A percentile compares a stretch with the other conserved stretches of the same genome.
Conservation (phyloP, 2,329 filamentous ascomycete species). For the Podosphaera xanthii region DNA sequence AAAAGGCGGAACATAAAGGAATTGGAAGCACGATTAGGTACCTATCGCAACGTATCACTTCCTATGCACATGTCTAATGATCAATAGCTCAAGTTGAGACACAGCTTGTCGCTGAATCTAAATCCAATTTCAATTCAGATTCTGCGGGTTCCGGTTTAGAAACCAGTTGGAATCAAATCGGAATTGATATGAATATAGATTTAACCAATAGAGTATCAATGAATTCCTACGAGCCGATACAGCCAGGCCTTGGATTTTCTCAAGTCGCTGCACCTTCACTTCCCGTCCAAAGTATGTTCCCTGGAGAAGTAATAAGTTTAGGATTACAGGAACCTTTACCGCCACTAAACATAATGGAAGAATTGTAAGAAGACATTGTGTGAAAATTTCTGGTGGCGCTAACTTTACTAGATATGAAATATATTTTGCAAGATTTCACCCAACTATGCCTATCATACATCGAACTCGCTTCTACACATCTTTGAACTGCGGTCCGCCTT, state of each 20-base stretch:
- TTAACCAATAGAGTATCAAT: constrained; percentile 7
- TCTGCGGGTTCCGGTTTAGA: constrained; percentile 2
- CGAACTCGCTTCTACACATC: constrained; percentile 50
- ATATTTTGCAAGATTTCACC: constrained; percentile 57
- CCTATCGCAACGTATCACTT: constrained; percentile 14
- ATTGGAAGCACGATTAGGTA: constrained; percentile 66
- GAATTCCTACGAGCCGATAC: constrained; percentile 6
- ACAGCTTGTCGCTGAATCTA: constrained; percentile 33
- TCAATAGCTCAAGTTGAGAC: constrained; percentile 65
- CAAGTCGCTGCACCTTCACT: constrained; percentile 1
- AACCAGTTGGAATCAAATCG: constrained; percentile 8
- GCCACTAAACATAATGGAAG: constrained; percentile 55
- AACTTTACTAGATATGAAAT: constrained; percentile 32
- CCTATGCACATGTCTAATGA: constrained; percentile 6
- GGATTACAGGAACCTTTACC: constrained; percentile 68
- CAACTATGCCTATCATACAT: constrained; percentile 56
- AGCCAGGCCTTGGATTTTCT: constrained; percentile 5
- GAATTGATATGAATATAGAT: constrained; percentile 11
- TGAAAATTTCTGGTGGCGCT: constrained; percentile 1
- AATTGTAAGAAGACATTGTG: constrained; percentile 34
- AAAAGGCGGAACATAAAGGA: constrained; percentile 82
- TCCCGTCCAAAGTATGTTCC: constrained; percentile 24
- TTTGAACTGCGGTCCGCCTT: constrained; percentile 46
- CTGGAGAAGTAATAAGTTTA: constrained; percentile 43
- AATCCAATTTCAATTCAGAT: constrained; percentile 3